These are phyloP conservation scores for Saturnispora saitoi DNA, from an alignment of 805 yeast genomes.

Conservation along the genomic window DNA sequence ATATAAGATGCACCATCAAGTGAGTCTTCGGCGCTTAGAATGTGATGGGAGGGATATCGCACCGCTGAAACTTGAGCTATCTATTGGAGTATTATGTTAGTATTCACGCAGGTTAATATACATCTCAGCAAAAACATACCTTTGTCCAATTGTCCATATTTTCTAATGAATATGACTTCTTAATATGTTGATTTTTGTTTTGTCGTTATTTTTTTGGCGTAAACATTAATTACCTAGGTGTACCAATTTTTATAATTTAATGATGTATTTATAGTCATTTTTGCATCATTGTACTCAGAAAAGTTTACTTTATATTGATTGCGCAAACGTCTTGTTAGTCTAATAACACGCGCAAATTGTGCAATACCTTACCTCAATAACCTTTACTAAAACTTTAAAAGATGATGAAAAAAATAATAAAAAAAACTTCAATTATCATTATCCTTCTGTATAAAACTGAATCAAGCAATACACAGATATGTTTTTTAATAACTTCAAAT, in stretches of 20 bases:
- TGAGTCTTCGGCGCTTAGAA: constrained; percentile 14
- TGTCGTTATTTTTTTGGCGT: background rate
- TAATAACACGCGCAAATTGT: background rate
- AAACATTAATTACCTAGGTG: background rate
- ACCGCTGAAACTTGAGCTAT: constrained; percentile 6
- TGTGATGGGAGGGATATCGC: constrained; percentile 19
- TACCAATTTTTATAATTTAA: background rate
- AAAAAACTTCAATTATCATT: background rate
- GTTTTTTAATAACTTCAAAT: constrained; percentile 22
- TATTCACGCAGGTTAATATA: background rate
- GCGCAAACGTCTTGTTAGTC: background rate
- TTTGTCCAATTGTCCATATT: constrained; percentile 11
- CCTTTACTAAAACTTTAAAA: too few relatives aligned
- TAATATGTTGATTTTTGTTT: background rate
- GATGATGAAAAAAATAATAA: background rate
- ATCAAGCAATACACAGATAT: constrained; percentile 6
- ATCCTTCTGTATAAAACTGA: background rate
- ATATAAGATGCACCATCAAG: constrained; percentile 25
- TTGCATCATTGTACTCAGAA: background rate
- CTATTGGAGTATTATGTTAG: background rate
- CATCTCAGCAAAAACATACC: constrained; percentile 1
- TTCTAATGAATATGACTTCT: background rate
- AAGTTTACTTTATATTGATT: background rate
- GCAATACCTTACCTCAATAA: too few relatives aligned
- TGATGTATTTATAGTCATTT: background rate